A percentile compares a stretch with the other conserved stretches of the same genome.
Evolutionary conservation across 352 stramenopile species (phyloP).

Genomic region (Phytophthora pini): DNA sequence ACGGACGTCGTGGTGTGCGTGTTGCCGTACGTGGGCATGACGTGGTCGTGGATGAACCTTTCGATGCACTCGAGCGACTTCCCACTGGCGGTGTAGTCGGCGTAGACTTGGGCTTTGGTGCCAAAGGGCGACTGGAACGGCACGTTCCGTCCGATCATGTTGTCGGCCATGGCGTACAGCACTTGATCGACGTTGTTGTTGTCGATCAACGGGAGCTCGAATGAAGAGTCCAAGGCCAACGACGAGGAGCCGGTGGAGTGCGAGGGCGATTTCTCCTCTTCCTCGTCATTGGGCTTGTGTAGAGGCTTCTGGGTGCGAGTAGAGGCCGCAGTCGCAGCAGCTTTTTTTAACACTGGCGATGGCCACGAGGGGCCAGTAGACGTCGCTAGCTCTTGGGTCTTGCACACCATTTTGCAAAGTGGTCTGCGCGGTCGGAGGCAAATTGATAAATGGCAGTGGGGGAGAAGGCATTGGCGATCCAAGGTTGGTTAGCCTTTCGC

Average conservation of each 20-base stretch:
- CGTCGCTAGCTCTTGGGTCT: slow-evolving; percentile 22
- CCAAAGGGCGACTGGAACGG: slow-evolving; percentile 76
- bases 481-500: not conserved
- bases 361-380: slow-evolving; percentile 9
- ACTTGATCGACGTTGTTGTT: slow-evolving; percentile 23
- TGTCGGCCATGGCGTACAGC: slow-evolving; percentile 43
- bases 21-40: slow-evolving; percentile 96
- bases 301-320: slow-evolving; percentile 17
- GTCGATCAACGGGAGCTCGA: slow-evolving; percentile 13
- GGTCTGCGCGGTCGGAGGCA: slow-evolving; percentile 6
- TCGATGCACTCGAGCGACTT: slow-evolving; percentile 91
- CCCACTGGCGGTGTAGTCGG: slow-evolving; percentile 94
- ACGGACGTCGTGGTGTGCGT: slow-evolving; percentile 94
- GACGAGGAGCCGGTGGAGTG: slow-evolving; percentile 27
- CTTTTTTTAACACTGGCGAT: slow-evolving; percentile 25
- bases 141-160: slow-evolving; percentile 60
- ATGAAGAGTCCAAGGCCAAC: slow-evolving; percentile 29
- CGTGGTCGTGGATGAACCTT: slow-evolving; percentile 85
- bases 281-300: slow-evolving; percentile 5
- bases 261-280: slow-evolving; percentile 18
- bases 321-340: slow-evolving; percentile 9
- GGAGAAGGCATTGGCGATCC: not conserved
- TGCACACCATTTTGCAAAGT: slow-evolving; percentile 30
- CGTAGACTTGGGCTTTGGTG: slow-evolving; percentile 88
- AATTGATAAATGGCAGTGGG: slow-evolving; percentile 26